Evolutionary conservation across 139 green algal species (phyloP), one percentile per base, ranked within the genome.

Genomic region (Closterium sp.): DNA sequence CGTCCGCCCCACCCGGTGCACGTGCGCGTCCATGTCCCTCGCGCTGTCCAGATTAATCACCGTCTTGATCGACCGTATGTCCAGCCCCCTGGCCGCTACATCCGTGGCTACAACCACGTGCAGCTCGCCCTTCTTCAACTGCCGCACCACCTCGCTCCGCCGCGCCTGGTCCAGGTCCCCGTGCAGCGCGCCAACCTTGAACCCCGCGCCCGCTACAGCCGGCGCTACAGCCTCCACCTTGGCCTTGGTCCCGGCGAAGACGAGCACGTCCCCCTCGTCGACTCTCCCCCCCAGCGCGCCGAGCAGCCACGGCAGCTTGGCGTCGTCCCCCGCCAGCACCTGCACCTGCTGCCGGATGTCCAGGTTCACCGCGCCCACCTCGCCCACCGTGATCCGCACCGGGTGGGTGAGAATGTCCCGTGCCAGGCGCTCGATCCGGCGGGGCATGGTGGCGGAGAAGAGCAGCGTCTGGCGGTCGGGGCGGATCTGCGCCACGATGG

Each of bases 401-500:
- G 97, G 97, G n/a, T 93, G 92, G 35, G 92, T 96, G 35, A 99
- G 94, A 4, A 95, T 94, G 35, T 98, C 97, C 0, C 91, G 33
- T 28, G 96, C 96, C 64, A 99, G 95, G 34, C 95, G 92, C 89
- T 98, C 95, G 23, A 99, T 94, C 66, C 94, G 96, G 90, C 84
- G 89, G 28, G 97, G 97, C 97, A 99, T 98, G 25, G 97, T 99
- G 55, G 97, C 97, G 76, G 91, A 96, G 95, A 99, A 99, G 64
- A 99, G 96, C 91, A 98, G 94, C 84, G 97, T 98, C 93, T 99
- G 97, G 55, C 97, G 90, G 92, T 98, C 97, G 12, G 97, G 96
- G 21, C 97, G 95, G 34, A 98, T 96, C 94, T 98, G 96, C 12
- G 95, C 97, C 8, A 98, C 85, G 86, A 99, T 96, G 12, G 96